These are phyloP conservation scores for Coemansia asiatica DNA, from an alignment of 192 early-diverging fungal genomes.

Conservation along the genomic window DNA sequence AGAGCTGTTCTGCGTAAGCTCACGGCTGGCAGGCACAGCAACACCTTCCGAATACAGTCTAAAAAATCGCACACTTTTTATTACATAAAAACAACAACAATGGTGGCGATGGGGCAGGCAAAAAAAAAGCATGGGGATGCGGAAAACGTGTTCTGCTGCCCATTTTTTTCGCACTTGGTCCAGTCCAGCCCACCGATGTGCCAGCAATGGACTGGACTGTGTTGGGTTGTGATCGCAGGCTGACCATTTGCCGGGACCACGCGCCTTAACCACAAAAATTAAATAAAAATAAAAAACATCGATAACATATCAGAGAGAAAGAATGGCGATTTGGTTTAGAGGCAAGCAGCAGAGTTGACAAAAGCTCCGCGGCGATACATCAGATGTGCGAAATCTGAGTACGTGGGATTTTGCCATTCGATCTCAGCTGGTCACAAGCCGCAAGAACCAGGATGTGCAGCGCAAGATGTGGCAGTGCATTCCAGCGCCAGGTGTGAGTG, in stretches of 20 bases:
- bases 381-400: neutral
- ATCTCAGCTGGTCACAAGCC: neutral
- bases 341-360: neutral
- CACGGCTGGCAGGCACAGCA: neutral
- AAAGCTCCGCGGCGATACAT: no score
- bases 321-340: neutral
- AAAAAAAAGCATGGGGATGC: slow-evolving; percentile 1
- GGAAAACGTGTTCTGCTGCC: neutral
- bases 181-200: neutral
- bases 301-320: neutral
- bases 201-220: neutral
- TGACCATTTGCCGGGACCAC: no score
- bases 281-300: no score
- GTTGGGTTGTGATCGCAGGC: no score
- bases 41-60: neutral
- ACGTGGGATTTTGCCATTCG: slow-evolving; percentile 8
- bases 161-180: neutral
- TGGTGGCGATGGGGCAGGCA: slow-evolving; percentile 1
- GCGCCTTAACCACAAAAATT: no score
- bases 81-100: neutral
- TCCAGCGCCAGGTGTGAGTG: no score
- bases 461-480: no score
- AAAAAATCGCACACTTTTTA: neutral
- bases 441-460: neutral
- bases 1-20: neutral